Percentiles rank a stretch among this genome's conserved stretches.
These are phyloP conservation scores for Colletotrichum sp. DNA, from an alignment of 2,329 filamentous ascomycete species.

Conservation along the genomic window DNA sequence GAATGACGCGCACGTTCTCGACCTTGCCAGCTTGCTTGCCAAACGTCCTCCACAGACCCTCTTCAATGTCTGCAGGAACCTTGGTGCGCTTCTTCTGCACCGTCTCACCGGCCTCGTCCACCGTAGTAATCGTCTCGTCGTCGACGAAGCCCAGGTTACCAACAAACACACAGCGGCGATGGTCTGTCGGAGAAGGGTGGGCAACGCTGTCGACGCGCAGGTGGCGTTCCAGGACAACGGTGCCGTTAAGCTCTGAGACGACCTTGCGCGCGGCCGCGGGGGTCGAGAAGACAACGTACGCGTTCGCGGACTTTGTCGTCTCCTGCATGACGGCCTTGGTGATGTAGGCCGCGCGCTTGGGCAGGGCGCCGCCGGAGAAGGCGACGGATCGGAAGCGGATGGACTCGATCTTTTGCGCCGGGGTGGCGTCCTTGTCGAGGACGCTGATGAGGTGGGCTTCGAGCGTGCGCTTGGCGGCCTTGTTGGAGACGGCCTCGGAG, in stretches of 20 bases:
- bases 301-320: conserved; percentile 92
- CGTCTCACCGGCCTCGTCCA: conserved; percentile 68
- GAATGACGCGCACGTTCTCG: conserved; percentile 90
- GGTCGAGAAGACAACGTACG: conserved; percentile 89
- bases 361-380: conserved; percentile 76
- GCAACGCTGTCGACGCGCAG: conserved; percentile 90
- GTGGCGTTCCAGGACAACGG: conserved; percentile 82
- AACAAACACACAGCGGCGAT: conserved; percentile 92
- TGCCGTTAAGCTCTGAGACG: conserved; percentile 80
- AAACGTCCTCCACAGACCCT: conserved; percentile 89
- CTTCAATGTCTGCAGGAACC: conserved; percentile 83
- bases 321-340: conserved; percentile 89
- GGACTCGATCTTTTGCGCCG: conserved; percentile 80
- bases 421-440: conserved; percentile 56
- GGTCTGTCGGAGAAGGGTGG: conserved; percentile 81
- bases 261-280: conserved; percentile 77
- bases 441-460: conserved; percentile 80
- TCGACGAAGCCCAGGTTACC: conserved; percentile 97
- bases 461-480: conserved; percentile 78
- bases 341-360: conserved; percentile 93
- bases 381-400: conserved; percentile 94
- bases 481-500: conserved; percentile 80
- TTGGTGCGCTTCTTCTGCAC: conserved; percentile 77
- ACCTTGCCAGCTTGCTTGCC: conserved; percentile 75
- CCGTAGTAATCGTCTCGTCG: conserved; percentile 76